These are phyloP conservation scores for Fusarium sp. DNA, from an alignment of 2,329 filamentous ascomycete genomes.

Conservation along the genomic window DNA sequence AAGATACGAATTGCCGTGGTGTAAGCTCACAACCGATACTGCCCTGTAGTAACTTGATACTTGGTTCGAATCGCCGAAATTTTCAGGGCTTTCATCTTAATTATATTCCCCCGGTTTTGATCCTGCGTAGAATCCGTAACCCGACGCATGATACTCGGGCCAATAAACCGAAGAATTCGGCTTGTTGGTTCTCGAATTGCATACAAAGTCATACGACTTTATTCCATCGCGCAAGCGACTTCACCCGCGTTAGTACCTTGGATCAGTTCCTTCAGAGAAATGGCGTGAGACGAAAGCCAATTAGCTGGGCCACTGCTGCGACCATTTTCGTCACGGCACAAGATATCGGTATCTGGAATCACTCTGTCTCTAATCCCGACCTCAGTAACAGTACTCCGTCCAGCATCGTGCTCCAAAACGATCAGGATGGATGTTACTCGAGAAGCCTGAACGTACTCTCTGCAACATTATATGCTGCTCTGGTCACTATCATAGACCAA, in stretches of 20 bases:
- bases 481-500: not conserved
- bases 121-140: not conserved
- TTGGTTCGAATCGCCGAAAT: not conserved
- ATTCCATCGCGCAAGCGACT: not conserved
- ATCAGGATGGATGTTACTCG: not conserved
- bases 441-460: no score
- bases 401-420: no score
- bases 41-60: not conserved
- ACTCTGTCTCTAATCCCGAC: not conserved
- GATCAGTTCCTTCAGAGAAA: not conserved
- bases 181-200: not conserved
- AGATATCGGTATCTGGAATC: not conserved
- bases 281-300: not conserved
- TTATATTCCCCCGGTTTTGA: not conserved
- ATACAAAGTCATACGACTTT: slow-evolving; percentile 13
- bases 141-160: not conserved
- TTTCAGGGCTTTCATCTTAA: no score
- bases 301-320: not conserved
- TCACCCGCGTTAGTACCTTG: not conserved
- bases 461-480: no score
- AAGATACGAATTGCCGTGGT: no score
- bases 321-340: not conserved
- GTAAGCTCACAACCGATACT: no score
- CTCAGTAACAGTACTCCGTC: not conserved
- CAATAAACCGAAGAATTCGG: slow-evolving; percentile 8